phyloP scores from a whole-genome alignment of 192 early-diverging fungal genomes.

The Gamsiella multidivaricata region DNA sequence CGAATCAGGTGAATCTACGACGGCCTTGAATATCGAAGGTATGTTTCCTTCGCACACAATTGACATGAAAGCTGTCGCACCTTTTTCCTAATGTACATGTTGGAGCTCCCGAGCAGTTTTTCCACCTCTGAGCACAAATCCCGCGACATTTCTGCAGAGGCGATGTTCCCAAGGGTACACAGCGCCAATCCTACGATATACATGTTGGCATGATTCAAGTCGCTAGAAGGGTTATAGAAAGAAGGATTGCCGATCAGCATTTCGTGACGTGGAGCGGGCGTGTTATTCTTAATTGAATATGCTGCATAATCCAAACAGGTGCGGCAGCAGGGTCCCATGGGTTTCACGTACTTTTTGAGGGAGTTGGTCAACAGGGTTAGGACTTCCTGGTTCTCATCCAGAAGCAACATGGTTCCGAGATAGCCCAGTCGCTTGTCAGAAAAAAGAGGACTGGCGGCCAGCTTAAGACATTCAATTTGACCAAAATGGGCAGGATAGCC shows the following conservation, averaged over 20 bases:
- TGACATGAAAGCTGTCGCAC: constrained; percentile 56
- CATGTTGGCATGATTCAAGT: constrained; percentile 96
- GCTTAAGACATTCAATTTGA: constrained; percentile 98
- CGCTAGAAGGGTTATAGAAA: constrained; percentile 62
- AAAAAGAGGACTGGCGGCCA: constrained; percentile 93
- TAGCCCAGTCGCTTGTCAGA: constrained; percentile 99
- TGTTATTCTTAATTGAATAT: no score
- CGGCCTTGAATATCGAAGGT: not conserved
- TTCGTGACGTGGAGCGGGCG: constrained; percentile 9
- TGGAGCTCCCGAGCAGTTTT: constrained; percentile 87
- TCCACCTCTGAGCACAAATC: constrained; percentile 96
- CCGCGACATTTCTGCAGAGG: constrained; percentile 94
- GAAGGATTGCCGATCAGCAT: constrained; percentile 10
- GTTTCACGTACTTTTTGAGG: constrained; percentile 87
- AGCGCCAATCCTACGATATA: constrained; percentile 97
- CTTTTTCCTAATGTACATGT: constrained; percentile 98
- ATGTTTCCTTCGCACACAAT: not conserved
- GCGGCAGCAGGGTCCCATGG: not conserved
- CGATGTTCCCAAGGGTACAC: constrained; percentile 96
- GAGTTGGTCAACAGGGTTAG: constrained; percentile 98
- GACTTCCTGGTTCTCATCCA: constrained; percentile 98
- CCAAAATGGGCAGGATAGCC: constrained; percentile 99
- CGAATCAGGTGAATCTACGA: not conserved
- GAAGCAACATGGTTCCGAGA: constrained; percentile 95
- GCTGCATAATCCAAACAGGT: no score